Percentiles rank a stretch among this genome's conserved stretches.
These are phyloP conservation scores for Tulasnella sp. DNA, from an alignment of 768 basidiomycete species.

Conservation along the genomic window DNA sequence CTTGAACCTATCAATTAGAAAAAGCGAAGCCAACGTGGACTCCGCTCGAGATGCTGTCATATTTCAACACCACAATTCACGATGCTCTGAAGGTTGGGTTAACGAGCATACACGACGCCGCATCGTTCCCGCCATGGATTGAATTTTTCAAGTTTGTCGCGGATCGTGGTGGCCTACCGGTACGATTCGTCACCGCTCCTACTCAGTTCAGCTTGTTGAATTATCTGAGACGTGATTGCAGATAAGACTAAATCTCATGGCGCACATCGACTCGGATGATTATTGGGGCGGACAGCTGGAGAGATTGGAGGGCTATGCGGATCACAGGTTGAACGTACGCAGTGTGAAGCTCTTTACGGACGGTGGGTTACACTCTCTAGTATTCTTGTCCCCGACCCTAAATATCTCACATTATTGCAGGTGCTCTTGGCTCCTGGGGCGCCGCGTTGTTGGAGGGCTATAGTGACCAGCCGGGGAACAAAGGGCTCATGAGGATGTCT, in stretches of 20 bases:
- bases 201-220: neutral
- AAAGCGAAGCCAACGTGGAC: conserved; percentile 62
- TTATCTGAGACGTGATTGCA: conserved; percentile 26
- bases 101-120: conserved; percentile 87
- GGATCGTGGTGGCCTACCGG: conserved; percentile 67
- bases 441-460: conserved; percentile 88
- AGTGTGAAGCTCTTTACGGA: conserved; percentile 79
- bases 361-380: conserved; percentile 49
- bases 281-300: conserved; percentile 71
- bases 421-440: conserved; percentile 90
- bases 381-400: no score
- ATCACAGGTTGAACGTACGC: conserved; percentile 67
- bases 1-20: neutral
- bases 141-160: conserved; percentile 64
- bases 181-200: conserved; percentile 45
- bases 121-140: conserved; percentile 54
- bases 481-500: conserved; percentile 66
- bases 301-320: conserved; percentile 59
- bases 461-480: conserved; percentile 70
- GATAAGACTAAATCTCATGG: conserved; percentile 66
- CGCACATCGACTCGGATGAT: conserved; percentile 58
- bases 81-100: conserved; percentile 80
- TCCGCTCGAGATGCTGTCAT: conserved; percentile 59
- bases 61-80: conserved; percentile 63
- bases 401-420: conserved; percentile 43